These are phyloP conservation scores for Ceratocystis destructans DNA, from an alignment of 2,329 filamentous ascomycete genomes.

Conservation along the genomic window DNA sequence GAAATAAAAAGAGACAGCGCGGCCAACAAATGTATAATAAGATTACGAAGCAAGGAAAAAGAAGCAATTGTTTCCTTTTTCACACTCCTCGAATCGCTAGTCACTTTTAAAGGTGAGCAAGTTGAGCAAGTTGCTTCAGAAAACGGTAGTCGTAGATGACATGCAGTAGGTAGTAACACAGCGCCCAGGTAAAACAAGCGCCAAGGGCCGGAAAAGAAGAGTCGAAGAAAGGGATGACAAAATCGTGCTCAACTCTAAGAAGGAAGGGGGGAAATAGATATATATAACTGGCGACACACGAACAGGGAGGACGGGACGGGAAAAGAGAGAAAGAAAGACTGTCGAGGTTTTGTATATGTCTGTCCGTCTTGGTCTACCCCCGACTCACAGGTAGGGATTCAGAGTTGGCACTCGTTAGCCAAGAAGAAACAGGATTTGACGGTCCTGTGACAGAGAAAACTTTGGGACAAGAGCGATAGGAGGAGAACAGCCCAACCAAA, in stretches of 20 bases:
- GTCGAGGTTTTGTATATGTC: too few species aligned
- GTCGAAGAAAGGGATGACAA: background rate
- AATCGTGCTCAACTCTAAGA: background rate
- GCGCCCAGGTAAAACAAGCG: conserved; percentile 1
- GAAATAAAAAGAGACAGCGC: background rate
- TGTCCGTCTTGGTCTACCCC: too few species aligned
- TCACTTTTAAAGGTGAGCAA: background rate
- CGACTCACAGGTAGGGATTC: too few species aligned
- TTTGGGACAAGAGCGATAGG: too few species aligned
- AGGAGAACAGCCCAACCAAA: too few species aligned
- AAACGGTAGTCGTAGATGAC: background rate
- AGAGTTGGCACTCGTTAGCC: background rate
- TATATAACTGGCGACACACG: too few species aligned
- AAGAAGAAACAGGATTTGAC: background rate
- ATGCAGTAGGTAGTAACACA: conserved; percentile 6
- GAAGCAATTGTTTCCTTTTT: background rate
- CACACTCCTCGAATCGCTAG: background rate
- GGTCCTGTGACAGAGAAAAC: background rate
- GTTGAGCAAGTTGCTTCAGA: conserved; percentile 9
- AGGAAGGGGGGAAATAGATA: too few species aligned
- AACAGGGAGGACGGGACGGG: too few species aligned
- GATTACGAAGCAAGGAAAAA: background rate
- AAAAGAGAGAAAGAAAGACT: too few species aligned
- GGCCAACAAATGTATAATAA: background rate
- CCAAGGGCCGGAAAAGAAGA: background rate